phyloP scores from a whole-genome alignment of 1,284 basidiomycete genomes.

The Tetrapyrgos nigripes region DNA sequence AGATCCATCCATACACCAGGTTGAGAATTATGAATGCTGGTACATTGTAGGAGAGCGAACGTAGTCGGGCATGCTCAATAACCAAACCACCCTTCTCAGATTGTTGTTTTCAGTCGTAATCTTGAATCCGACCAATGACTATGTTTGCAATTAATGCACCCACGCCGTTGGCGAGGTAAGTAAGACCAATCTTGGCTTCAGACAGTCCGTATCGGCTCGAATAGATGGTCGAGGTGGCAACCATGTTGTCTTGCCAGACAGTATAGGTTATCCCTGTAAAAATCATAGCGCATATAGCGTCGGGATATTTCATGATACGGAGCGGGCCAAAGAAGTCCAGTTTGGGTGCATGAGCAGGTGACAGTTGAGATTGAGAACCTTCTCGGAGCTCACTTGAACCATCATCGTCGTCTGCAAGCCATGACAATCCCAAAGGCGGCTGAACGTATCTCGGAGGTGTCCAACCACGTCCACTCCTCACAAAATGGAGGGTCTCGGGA shows the following conservation, averaged over 20 bases:
- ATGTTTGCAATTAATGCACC: neutral
- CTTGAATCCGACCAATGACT: neutral
- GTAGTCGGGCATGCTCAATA: slow-evolving; percentile 8
- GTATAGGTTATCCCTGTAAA: neutral
- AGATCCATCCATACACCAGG: slow-evolving; percentile 3
- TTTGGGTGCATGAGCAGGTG: neutral
- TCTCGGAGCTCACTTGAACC: neutral
- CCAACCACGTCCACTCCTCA: neutral
- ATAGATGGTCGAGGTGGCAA: neutral
- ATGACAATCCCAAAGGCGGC: neutral
- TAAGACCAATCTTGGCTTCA: neutral
- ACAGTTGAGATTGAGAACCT: neutral
- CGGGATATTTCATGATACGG: neutral
- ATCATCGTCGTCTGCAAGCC: neutral
- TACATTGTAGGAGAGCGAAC: neutral
- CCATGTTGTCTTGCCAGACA: neutral
- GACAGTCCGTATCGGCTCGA: neutral
- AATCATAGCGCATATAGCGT: neutral
- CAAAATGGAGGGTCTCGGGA: slow-evolving; percentile 1
- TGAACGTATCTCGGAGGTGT: neutral
- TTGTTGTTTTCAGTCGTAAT: neutral
- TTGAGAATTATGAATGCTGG: slow-evolving; percentile 1
- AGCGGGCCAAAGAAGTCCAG: neutral
- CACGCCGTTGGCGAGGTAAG: neutral
- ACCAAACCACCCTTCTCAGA: neutral